Conservation (phyloP, 2,329 filamentous ascomycete species). For the Trichoderma brevicompactum region DNA sequence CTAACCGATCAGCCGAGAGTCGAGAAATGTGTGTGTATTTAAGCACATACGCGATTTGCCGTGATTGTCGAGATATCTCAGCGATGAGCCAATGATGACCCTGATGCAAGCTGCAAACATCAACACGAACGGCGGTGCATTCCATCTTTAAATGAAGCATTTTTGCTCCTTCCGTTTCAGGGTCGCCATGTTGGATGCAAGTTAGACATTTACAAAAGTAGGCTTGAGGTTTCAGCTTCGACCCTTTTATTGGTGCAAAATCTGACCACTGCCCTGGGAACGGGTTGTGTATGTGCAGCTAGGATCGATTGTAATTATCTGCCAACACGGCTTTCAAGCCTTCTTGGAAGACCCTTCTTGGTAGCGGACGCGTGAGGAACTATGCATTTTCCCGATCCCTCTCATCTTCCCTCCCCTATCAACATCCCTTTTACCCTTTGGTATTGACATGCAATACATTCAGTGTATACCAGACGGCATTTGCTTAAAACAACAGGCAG, state of each 20-base stretch:
- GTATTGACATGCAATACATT: background rate
- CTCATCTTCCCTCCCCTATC: background rate
- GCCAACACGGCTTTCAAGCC: too few species aligned
- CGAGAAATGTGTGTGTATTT: constrained; percentile 19
- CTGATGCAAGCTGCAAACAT: background rate
- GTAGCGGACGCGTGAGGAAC: background rate
- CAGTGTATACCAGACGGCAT: background rate
- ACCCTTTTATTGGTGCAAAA: constrained; percentile 9
- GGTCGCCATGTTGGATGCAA: background rate
- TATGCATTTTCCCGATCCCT: background rate
- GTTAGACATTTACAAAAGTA: constrained; percentile 5
- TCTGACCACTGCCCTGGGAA: background rate
- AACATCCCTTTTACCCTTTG: background rate
- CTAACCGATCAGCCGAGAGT: constrained; percentile 6
- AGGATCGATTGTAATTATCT: background rate
- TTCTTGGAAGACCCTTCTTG: background rate
- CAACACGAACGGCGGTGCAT: constrained; percentile 16
- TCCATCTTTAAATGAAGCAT: constrained; percentile 26
- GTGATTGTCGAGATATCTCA: background rate
- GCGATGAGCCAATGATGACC: background rate
- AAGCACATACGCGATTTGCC: constrained; percentile 2
- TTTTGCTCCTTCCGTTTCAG: constrained; percentile 20
- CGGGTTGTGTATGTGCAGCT: background rate
- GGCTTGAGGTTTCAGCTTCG: constrained; percentile 11
- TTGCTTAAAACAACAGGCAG: background rate